Percentiles rank a stretch among this genome's conserved stretches.
Conservation (phyloP, 1,139 yeast species). For the Saccharomycopsis crataegensis region DNA sequence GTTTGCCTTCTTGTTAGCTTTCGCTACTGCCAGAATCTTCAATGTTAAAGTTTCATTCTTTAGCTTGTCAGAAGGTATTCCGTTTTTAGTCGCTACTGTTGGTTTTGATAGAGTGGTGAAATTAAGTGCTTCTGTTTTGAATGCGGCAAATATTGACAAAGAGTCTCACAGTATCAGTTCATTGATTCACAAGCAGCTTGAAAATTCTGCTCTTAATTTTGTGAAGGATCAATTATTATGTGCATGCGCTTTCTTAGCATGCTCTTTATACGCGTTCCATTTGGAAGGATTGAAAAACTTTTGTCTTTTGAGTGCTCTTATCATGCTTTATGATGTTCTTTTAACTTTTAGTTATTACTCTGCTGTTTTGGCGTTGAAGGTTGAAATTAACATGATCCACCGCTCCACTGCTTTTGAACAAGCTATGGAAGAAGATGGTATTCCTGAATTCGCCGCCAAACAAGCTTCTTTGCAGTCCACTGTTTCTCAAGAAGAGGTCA, state of each 20-base stretch:
- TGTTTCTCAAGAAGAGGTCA: slow-evolving; percentile 31
- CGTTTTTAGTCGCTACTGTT: slow-evolving; percentile 85
- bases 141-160: slow-evolving; percentile 32
- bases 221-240: slow-evolving; percentile 78
- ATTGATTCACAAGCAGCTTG: slow-evolving; percentile 49
- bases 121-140: slow-evolving; percentile 59
- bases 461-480: slow-evolving; percentile 35
- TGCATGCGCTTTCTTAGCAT: slow-evolving; percentile 60
- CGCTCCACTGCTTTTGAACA: slow-evolving; percentile 73
- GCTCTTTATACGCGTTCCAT: slow-evolving; percentile 63
- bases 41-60: slow-evolving; percentile 58
- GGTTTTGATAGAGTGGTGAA: slow-evolving; percentile 88
- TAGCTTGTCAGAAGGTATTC: slow-evolving; percentile 84
- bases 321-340: slow-evolving; percentile 65
- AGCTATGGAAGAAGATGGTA: slow-evolving; percentile 91
- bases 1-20: slow-evolving; percentile 81
- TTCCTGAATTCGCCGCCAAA: slow-evolving; percentile 66
- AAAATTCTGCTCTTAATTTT: slow-evolving; percentile 59
- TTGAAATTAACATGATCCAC: slow-evolving; percentile 85
- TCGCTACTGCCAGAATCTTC: slow-evolving; percentile 47
- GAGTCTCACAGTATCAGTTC: slow-evolving; percentile 27
- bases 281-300: slow-evolving; percentile 76
- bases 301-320: slow-evolving; percentile 69
- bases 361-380: slow-evolving; percentile 79
- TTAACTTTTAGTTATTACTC: slow-evolving; percentile 79